Conservation (phyloP, 441 rosid genomes). For the Populus hybrid region DNA sequence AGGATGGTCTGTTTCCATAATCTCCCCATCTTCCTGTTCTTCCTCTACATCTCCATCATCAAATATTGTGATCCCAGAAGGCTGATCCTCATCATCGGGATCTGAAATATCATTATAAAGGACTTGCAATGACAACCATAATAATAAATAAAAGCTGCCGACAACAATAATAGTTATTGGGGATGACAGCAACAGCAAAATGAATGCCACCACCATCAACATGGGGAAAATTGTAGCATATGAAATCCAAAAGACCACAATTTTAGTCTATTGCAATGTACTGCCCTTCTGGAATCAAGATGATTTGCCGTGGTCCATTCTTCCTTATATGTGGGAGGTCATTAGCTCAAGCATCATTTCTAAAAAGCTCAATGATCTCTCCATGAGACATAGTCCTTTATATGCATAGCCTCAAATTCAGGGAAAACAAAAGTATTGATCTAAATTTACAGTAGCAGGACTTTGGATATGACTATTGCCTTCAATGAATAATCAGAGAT, state of each 20-base stretch:
- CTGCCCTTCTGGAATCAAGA: neutral
- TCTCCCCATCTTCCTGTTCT: conserved; percentile 80
- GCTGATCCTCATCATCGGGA: conserved; percentile 58
- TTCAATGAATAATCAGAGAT: neutral
- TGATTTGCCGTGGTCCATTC: neutral
- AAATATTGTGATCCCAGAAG: conserved; percentile 78
- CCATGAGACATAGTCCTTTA: neutral
- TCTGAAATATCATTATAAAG: conserved; percentile 31
- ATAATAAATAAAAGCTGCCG: neutral
- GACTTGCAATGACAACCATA: neutral
- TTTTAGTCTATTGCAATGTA: neutral
- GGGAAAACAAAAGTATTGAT: neutral
- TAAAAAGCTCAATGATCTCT: neutral
- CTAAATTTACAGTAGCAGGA: neutral
- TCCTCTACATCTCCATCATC: conserved; percentile 51
- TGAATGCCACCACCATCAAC: neutral
- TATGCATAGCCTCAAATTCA: neutral
- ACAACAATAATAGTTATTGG: neutral
- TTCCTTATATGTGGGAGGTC: neutral
- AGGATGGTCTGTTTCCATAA: conserved; percentile 34
- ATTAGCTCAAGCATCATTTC: neutral
- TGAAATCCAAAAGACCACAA: neutral
- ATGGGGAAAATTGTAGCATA: neutral
- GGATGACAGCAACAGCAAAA: neutral
- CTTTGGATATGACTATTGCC: neutral